Evolutionary conservation across 2,329 filamentous ascomycete species (phyloP).

Genomic region (Pseudogymnoascus sp.): DNA sequence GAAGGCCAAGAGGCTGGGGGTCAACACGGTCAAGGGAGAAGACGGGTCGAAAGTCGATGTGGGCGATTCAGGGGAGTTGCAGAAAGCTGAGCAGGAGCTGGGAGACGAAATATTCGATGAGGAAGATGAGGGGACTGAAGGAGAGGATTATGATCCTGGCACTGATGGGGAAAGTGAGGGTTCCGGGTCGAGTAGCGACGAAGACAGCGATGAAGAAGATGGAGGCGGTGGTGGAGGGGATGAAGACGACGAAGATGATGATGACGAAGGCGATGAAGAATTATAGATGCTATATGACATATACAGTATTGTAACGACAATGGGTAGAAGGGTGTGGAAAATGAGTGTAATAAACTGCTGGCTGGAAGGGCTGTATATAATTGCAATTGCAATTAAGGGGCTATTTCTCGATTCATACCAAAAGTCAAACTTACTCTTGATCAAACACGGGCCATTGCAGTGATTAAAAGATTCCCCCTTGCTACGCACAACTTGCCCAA

Average conservation of each 20-base stretch:
- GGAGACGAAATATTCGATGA: constrained; percentile 41
- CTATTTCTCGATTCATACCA: not conserved
- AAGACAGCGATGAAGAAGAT: constrained; percentile 13
- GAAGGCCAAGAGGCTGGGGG: constrained; percentile 53
- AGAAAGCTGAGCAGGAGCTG: constrained; percentile 27
- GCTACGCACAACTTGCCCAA: not conserved
- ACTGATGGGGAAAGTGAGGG: constrained; percentile 49
- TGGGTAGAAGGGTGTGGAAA: not conserved
- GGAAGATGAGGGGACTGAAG: constrained; percentile 55
- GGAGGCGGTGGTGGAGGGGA: constrained; percentile 39
- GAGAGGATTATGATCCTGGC: constrained; percentile 57
- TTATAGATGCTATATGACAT: constrained; percentile 7
- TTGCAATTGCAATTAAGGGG: not conserved
- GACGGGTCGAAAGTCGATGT: constrained; percentile 33
- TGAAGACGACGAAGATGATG: constrained; percentile 30
- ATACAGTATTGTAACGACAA: constrained; percentile 4
- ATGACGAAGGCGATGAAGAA: constrained; percentile 22
- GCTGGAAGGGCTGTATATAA: not conserved
- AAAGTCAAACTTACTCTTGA: not conserved
- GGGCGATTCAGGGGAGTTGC: constrained; percentile 28
- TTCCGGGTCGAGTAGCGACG: constrained; percentile 37
- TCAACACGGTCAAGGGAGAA: constrained; percentile 42
- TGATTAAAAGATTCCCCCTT: not conserved
- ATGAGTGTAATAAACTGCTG: not conserved
- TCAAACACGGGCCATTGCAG: not conserved